phyloP scores from a whole-genome alignment of 768 basidiomycete species.

The Mycena latifolia region DNA sequence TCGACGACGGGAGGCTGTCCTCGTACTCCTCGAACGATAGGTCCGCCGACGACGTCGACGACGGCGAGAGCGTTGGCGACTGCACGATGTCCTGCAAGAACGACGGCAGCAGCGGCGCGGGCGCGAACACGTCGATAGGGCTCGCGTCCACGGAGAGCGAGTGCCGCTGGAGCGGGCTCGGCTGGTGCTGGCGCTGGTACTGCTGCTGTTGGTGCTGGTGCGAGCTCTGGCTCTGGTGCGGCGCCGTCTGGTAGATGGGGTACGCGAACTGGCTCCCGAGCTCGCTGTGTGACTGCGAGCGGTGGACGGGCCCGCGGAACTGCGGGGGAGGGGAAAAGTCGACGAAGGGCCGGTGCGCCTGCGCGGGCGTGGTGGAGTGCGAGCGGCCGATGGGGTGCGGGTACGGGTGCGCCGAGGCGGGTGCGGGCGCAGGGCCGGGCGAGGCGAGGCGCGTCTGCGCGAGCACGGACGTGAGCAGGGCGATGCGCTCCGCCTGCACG shows the following conservation, averaged over 20 bases:
- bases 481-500: constrained; percentile 88
- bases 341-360: constrained; percentile 54
- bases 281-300: constrained; percentile 66
- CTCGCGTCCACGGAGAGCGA: constrained; percentile 26
- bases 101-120: constrained; percentile 75
- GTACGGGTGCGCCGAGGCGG: constrained; percentile 33
- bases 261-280: constrained; percentile 56
- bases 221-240: constrained; percentile 37
- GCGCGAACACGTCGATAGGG: constrained; percentile 40
- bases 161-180: constrained; percentile 33
- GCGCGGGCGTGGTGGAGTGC: constrained; percentile 62
- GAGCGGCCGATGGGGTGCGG: constrained; percentile 46
- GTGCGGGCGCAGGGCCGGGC: constrained; percentile 27
- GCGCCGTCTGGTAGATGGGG: constrained; percentile 79
- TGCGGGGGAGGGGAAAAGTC: constrained; percentile 48
- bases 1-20: constrained; percentile 45
- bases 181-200: constrained; percentile 13
- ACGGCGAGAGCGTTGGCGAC: constrained; percentile 73
- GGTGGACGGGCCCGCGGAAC: constrained; percentile 54
- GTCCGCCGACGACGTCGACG: constrained; percentile 75
- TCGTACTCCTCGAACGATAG: constrained; percentile 73
- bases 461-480: constrained; percentile 81
- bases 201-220: constrained; percentile 32
- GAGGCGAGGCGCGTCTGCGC: constrained; percentile 58
- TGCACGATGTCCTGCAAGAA: constrained; percentile 83